Conservation (phyloP, 1,284 basidiomycete species). For the Microbotryum intermedium region DNA sequence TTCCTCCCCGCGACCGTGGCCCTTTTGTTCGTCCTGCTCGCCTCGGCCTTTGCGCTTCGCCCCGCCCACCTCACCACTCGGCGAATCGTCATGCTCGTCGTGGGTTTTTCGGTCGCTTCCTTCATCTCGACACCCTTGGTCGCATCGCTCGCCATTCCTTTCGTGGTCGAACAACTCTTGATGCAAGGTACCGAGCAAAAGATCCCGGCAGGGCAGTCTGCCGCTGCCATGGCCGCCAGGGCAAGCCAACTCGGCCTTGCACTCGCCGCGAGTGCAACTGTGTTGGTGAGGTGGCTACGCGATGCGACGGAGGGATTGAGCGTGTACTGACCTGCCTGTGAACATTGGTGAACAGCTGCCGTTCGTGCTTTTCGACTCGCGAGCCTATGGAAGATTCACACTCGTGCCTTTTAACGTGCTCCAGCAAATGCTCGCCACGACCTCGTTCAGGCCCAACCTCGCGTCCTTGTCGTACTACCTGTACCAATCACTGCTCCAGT, state of each 20-base stretch:
- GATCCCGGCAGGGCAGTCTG: constrained; percentile 37
- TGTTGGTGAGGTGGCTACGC: constrained; percentile 53
- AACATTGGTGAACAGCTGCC: constrained; percentile 53
- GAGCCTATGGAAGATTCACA: constrained; percentile 70
- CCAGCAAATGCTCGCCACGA: constrained; percentile 67
- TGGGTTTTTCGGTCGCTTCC: constrained; percentile 69
- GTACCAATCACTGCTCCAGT: constrained; percentile 80
- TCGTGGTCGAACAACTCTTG: constrained; percentile 83
- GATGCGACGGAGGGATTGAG: background rate
- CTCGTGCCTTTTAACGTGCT: constrained; percentile 90
- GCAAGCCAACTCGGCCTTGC: constrained; percentile 14
- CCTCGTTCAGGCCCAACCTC: constrained; percentile 70
- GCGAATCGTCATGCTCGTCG: constrained; percentile 40
- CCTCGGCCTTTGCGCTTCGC: constrained; percentile 64
- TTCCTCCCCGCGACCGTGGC: constrained; percentile 91
- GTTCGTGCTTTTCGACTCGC: constrained; percentile 68
- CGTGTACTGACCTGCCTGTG: background rate
- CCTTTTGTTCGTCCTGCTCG: constrained; percentile 81
- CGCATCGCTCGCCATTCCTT: constrained; percentile 74
- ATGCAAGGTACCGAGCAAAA: constrained; percentile 64
- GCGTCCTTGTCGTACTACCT: constrained; percentile 77
- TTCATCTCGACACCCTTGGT: constrained; percentile 96
- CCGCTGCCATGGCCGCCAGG: constrained; percentile 10
- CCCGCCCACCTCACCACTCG: constrained; percentile 52
- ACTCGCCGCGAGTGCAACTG: constrained; percentile 2